phyloP scores from a whole-genome alignment of 768 basidiomycete species.

The Russula abietina region DNA sequence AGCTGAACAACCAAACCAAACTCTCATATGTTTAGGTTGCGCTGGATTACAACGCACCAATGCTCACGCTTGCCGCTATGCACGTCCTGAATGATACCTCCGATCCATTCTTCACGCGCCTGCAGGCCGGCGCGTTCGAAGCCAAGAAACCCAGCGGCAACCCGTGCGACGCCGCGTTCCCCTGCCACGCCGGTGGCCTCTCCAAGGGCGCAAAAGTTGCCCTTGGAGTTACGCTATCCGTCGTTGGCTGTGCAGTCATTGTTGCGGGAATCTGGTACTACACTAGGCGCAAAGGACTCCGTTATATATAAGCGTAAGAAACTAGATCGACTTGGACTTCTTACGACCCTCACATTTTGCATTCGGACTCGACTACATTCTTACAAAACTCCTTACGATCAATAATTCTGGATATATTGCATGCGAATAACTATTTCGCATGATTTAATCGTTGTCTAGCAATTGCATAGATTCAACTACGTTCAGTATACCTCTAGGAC shows the following conservation, averaged over 20 bases:
- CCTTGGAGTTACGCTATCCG: slow-evolving; percentile 57
- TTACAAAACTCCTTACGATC: neutral
- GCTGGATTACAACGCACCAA: slow-evolving; percentile 86
- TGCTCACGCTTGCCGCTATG: slow-evolving; percentile 80
- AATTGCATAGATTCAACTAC: neutral
- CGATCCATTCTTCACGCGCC: slow-evolving; percentile 73
- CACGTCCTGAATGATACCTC: slow-evolving; percentile 58
- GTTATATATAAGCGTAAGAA: slow-evolving; percentile 7
- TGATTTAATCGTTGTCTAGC: neutral
- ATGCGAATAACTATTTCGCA: neutral
- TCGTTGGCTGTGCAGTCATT: slow-evolving; percentile 55
- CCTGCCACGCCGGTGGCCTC: slow-evolving; percentile 44
- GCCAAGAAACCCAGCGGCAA: slow-evolving; percentile 55
- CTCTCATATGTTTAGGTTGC: slow-evolving; percentile 44
- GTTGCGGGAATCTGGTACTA: slow-evolving; percentile 33
- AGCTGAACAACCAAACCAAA: neutral
- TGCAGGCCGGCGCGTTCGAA: slow-evolving; percentile 62
- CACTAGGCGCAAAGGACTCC: slow-evolving; percentile 13
- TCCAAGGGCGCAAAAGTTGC: slow-evolving; percentile 59
- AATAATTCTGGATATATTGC: neutral
- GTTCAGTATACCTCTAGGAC: slow-evolving; percentile 72
- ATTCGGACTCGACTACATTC: neutral
- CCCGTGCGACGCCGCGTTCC: slow-evolving; percentile 75
- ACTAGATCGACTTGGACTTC: neutral
- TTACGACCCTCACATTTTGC: neutral